Base-by-base conservation (phyloP, 352 stramenopile species). In the Pythium aristosporum region DNA sequence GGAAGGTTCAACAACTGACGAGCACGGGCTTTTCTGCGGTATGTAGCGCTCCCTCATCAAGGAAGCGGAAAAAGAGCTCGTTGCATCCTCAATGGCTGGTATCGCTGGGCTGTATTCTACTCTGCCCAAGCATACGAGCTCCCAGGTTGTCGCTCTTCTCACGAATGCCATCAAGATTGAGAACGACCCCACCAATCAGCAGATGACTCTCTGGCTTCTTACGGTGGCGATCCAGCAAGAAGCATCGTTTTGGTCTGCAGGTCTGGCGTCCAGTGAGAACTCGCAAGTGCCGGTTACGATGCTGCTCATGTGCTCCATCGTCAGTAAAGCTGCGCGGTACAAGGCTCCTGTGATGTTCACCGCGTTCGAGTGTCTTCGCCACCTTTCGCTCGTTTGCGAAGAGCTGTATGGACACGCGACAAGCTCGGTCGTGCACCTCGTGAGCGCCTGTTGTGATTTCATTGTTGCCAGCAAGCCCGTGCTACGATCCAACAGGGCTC, bases 201-300 rank as follows among this genome's bases (percentile, higher is more conserved):
- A 96, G 57, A 94, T 96, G 87, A 89, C 89, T 52, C 87, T 96
- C 67, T 96, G 87, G 87, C 77, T 92, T 52, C 72, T 96, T 51
- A 91, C 83, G 2, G 84, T 96, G 18, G 87, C 87, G 2, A 92
- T 94, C 49, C 85, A 94, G 58, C 83, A 96, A 66, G 87, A 96
- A 63, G 85, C 85, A n/a, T 79, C 79, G 32, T 91, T 89, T 54
- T 96, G 87, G 87, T 87, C 85, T 8, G 85, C 76, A 12, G 87
- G 87, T 1, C 61, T 94, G 20, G 80, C 84, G 13, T 96, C 87
- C 15, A 96, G 85, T 58, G 77, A 82, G 44, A 96, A 87, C 60
- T 94, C 85, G 3, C 87, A 96, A 64, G 85, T 93, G 30, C 84
- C 83, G n/a, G 75, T 93, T 39, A 94, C 85, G 34, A 91, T 96